phyloP scores from a whole-genome alignment of 2,329 filamentous ascomycete genomes.

The Trichoderma arundinaceum region DNA sequence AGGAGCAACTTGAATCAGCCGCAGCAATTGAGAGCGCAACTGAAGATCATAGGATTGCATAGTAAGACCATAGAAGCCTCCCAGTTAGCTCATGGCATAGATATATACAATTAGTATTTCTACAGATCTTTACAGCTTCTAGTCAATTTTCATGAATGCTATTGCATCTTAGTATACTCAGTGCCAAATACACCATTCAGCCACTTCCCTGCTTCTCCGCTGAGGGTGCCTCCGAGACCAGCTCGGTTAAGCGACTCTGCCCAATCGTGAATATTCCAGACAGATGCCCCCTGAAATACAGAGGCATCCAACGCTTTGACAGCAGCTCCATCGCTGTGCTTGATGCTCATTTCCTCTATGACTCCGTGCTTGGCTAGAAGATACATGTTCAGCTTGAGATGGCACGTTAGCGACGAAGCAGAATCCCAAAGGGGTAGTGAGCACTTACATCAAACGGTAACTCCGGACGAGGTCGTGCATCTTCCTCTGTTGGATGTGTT shows the following conservation, averaged over 20 bases:
- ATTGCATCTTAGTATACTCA: slow-evolving; percentile 37
- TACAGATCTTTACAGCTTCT: neutral
- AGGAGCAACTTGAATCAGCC: too few species aligned
- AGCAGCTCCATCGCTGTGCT: slow-evolving; percentile 30
- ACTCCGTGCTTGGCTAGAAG: slow-evolving; percentile 48
- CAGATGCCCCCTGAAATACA: slow-evolving; percentile 2
- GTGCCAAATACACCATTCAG: slow-evolving; percentile 43
- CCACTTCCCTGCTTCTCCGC: slow-evolving; percentile 40
- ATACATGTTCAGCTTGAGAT: slow-evolving; percentile 41
- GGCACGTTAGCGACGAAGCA: neutral
- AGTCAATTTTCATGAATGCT: neutral
- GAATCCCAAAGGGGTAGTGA: neutral
- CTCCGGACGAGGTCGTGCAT: slow-evolving; percentile 61
- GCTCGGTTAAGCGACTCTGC: slow-evolving; percentile 35
- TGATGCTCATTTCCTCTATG: slow-evolving; percentile 44
- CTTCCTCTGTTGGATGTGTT: slow-evolving; percentile 62
- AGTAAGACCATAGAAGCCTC: too few species aligned
- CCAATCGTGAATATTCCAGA: slow-evolving; percentile 41
- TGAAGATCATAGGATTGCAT: too few species aligned
- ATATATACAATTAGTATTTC: too few species aligned
- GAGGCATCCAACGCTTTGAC: neutral
- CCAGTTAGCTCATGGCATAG: too few species aligned
- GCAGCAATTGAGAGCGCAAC: too few species aligned
- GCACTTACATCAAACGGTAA: slow-evolving; percentile 54
- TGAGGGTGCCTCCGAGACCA: slow-evolving; percentile 37